phyloP scores from a whole-genome alignment of 1,284 basidiomycete genomes.

The Apiotrichum akiyoshidainum region DNA sequence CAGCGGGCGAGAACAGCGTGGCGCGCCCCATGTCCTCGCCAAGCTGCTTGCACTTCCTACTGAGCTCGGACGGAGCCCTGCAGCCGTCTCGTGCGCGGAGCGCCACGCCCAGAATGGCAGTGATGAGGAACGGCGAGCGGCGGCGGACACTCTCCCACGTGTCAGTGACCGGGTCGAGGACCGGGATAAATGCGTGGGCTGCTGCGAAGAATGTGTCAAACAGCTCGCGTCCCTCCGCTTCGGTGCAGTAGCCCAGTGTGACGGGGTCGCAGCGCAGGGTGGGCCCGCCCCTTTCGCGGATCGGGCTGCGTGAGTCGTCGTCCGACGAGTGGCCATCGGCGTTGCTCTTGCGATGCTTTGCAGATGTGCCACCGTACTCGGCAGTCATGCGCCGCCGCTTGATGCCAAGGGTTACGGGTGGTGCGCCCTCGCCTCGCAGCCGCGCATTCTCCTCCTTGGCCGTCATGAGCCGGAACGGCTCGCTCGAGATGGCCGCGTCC shows the following conservation, averaged over 20 bases:
- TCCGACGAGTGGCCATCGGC: too few relatives aligned
- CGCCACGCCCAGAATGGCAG: conserved; percentile 25
- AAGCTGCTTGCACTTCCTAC: conserved; percentile 19
- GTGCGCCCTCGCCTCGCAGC: conserved; percentile 13
- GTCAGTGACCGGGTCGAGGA: conserved; percentile 26
- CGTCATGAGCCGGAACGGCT: conserved; percentile 15
- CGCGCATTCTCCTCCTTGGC: conserved; percentile 12
- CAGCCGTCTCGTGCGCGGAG: conserved; percentile 8
- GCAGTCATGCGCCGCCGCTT: conserved; percentile 1
- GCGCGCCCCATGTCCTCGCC: conserved; percentile 26
- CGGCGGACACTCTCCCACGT: conserved; percentile 30
- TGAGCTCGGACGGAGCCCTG: conserved; percentile 12
- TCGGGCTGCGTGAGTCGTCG: background rate
- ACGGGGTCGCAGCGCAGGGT: conserved; percentile 20
- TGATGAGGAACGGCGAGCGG: conserved; percentile 28
- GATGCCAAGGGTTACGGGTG: background rate
- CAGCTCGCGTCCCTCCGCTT: conserved; percentile 20
- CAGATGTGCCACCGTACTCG: too few relatives aligned
- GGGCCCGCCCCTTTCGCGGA: conserved; percentile 1
- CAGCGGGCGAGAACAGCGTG: conserved; percentile 30
- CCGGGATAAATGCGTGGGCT: conserved; percentile 28
- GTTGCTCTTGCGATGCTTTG: too few relatives aligned
- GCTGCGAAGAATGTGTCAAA: conserved; percentile 28
- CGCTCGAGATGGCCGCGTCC: conserved; percentile 12
- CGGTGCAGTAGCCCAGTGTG: conserved; percentile 18